Base-by-base conservation (phyloP, 768 basidiomycete species). In the Brasilioporus rufonigricans region DNA sequence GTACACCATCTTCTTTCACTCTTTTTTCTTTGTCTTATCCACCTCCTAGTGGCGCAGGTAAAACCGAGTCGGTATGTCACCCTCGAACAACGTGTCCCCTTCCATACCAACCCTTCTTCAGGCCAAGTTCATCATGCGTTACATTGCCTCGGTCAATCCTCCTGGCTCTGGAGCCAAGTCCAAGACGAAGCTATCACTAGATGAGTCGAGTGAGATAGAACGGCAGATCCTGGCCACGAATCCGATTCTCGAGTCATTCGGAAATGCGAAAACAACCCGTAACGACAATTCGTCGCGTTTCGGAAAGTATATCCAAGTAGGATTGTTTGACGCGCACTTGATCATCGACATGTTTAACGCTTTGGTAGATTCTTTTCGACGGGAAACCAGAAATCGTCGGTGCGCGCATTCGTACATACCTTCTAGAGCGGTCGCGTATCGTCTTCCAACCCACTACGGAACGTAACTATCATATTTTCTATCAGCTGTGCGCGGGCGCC, bases 251-350 rank as follows among this genome's bases (percentile, higher is more conserved):
- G 97, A 99, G 73, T 91, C 97, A 0, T 98, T 99, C 63, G 97
- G 97, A 61, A 99, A 99, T 73, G 97, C 97, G 23, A 99, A 99
- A 76, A 99, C 97, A 31, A 98, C 97, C 16, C 83, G 97, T 55
- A 99, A 99, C 69, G 97, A 99, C 73, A 99, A 99, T 71, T 97
- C 93, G 9, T 99, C 97, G 21, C 86, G 97, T 53, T 99, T 99
- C 71, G 97, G 97, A 58, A 99, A 99, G 76, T 99, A 99, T 74
- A 98, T 99, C 60, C 96, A 99, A 83, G 97, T 66, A 26, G 24
- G 24, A 38, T 50, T 29, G 27, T 48, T 39, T 50, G n/a, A 24
- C 26, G 5, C 13, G 44, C 27, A 43, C 16, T n/a, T 48, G 45
- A 43, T 19, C 48, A 14, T 23, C 43, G 21, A 41, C n/a, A 52